These are phyloP conservation scores for Sporobolomyces phaffii DNA, from an alignment of 768 basidiomycete genomes.

Conservation along the genomic window DNA sequence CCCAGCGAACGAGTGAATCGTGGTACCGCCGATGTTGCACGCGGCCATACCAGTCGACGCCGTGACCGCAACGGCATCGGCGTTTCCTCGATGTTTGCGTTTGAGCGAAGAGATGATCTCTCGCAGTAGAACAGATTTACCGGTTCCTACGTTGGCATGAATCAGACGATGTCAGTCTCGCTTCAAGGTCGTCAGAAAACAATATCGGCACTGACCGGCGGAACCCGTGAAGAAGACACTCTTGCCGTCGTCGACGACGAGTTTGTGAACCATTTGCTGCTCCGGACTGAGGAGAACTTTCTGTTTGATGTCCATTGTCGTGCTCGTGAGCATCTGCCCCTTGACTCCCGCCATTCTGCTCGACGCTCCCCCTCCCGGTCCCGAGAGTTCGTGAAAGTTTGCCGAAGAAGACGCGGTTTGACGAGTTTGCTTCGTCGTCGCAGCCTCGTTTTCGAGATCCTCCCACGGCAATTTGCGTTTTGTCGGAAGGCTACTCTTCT, in stretches of 20 bases:
- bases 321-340: conserved; percentile 20
- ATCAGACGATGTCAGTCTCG: too few species aligned
- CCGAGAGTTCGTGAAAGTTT: conserved; percentile 30
- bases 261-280: conserved; percentile 71
- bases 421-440: neutral
- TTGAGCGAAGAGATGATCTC: conserved; percentile 76
- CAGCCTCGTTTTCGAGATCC: neutral
- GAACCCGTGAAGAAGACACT: conserved; percentile 95
- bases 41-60: conserved; percentile 96
- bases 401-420: neutral
- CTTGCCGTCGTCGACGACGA: conserved; percentile 61
- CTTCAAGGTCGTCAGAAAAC: neutral
- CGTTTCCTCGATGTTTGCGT: conserved; percentile 52
- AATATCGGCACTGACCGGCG: conserved; percentile 62
- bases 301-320: conserved; percentile 44
- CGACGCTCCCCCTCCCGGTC: neutral
- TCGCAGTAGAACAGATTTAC: conserved; percentile 87
- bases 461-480: conserved; percentile 34
- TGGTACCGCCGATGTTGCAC: conserved; percentile 93
- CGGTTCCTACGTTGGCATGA: conserved; percentile 80
- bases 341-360: neutral
- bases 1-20: conserved; percentile 92
- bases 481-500: conserved; percentile 7
- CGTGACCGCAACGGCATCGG: conserved; percentile 66
- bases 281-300: conserved; percentile 71